Percentiles rank a stretch among this genome's conserved stretches.
Conservation (phyloP, 2,329 filamentous ascomycete genomes). For the Cercospora sp. region DNA sequence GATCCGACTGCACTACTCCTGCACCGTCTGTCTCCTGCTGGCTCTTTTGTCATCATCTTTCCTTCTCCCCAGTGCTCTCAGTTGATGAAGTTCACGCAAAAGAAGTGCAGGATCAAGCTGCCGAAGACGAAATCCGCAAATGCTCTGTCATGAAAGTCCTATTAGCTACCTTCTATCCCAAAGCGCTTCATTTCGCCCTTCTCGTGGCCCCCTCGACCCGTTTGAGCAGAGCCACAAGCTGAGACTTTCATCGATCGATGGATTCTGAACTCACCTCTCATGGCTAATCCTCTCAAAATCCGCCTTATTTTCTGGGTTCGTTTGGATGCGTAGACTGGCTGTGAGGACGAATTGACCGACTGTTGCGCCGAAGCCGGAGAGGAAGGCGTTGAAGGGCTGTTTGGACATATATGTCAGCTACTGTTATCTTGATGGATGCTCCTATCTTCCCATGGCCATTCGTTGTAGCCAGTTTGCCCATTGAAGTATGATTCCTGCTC, state of each 20-base stretch:
- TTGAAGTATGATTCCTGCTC: not conserved
- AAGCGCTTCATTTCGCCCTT: no score
- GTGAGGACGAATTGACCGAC: constrained; percentile 98
- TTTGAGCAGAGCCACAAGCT: no score
- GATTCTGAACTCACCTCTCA: constrained; percentile 61
- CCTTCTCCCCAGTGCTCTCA: constrained; percentile 41
- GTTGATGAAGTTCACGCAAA: constrained; percentile 99
- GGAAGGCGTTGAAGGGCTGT: constrained; percentile 97
- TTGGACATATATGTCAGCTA: not conserved
- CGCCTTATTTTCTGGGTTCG: constrained; percentile 74
- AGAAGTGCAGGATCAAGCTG: constrained; percentile 94
- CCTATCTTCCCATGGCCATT: not conserved
- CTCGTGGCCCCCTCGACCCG: no score
- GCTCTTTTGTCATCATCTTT: not conserved
- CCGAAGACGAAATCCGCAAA: constrained; percentile 97
- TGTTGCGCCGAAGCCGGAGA: constrained; percentile 89
- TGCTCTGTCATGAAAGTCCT: no score
- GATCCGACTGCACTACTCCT: not conserved
- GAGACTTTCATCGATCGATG: no score
- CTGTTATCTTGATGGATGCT: not conserved
- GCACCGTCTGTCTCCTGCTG: not conserved
- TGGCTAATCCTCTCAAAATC: constrained; percentile 76
- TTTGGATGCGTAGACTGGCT: constrained; percentile 87
- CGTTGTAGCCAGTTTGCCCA: not conserved
- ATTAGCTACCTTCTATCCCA: no score